phyloP scores from a whole-genome alignment of 805 yeast species.

The Yarrowia sp. region DNA sequence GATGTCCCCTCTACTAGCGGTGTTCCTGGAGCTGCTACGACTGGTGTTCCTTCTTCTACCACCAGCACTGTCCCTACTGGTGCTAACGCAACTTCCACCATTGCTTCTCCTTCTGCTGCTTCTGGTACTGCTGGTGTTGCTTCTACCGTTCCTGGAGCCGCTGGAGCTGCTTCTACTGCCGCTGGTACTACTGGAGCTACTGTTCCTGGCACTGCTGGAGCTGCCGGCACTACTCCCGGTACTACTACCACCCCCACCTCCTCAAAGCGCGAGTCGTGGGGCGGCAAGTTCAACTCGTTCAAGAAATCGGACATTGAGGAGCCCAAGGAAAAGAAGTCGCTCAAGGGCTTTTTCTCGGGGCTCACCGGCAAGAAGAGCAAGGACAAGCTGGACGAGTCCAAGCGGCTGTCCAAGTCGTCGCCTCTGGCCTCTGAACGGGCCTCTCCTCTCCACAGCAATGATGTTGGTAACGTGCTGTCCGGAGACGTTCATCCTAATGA shows the following conservation, averaged over 20 bases:
- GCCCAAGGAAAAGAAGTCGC: slow-evolving; percentile 1
- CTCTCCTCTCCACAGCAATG: neutral
- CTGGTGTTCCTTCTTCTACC: neutral
- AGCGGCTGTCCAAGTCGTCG: neutral
- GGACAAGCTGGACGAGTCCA: neutral
- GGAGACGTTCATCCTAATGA: neutral
- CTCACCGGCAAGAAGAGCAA: slow-evolving; percentile 10
- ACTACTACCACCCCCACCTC: neutral
- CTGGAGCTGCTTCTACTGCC: neutral
- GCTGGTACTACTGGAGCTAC: neutral
- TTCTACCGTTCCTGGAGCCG: neutral
- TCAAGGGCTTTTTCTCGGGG: slow-evolving; percentile 11
- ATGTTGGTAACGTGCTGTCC: neutral
- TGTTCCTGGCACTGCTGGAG: neutral
- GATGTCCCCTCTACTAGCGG: neutral
- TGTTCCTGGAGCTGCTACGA: neutral
- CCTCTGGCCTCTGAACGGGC: neutral
- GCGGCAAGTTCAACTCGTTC: slow-evolving; percentile 21
- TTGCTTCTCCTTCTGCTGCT: neutral
- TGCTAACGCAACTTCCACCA: neutral
- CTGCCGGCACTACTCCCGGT: neutral
- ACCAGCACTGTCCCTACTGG: too few relatives aligned
- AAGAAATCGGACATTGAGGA: slow-evolving; percentile 1
- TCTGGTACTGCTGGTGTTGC: neutral
- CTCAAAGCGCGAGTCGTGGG: slow-evolving; percentile 15